These are phyloP conservation scores for Apiospora aurea DNA, from an alignment of 2,329 filamentous ascomycete genomes.

Conservation along the genomic window DNA sequence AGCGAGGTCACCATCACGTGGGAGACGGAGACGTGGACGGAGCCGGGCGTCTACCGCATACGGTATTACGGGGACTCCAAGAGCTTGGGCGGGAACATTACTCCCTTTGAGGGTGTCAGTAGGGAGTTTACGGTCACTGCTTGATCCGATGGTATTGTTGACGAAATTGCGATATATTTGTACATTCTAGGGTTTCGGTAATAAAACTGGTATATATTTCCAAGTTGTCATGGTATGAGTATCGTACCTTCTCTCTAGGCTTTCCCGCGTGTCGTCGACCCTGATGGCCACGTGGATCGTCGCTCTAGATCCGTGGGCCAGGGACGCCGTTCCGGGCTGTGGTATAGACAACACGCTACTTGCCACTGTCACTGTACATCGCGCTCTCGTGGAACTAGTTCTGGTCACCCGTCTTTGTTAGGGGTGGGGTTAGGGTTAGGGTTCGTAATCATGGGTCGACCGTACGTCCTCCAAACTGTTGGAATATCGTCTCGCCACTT, in stretches of 20 bases:
- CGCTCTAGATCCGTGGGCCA: too few relatives aligned
- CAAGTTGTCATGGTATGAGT: neutral
- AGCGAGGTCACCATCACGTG: constrained; percentile 80
- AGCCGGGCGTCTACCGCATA: constrained; percentile 73
- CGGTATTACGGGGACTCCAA: constrained; percentile 85
- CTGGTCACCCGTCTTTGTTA: too few relatives aligned
- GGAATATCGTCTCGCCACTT: too few relatives aligned
- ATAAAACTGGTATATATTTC: neutral
- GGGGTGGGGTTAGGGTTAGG: too few relatives aligned
- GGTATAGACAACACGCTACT: too few relatives aligned
- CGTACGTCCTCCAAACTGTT: too few relatives aligned
- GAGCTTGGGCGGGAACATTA: constrained; percentile 66
- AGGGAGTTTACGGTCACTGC: constrained; percentile 51
- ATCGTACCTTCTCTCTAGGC: neutral
- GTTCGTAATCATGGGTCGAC: too few relatives aligned
- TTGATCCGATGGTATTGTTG: neutral
- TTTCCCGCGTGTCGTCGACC: neutral
- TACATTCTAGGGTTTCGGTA: too few relatives aligned
- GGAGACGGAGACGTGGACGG: constrained; percentile 71
- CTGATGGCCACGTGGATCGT: too few relatives aligned
- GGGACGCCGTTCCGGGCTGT: too few relatives aligned
- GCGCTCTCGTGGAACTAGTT: too few relatives aligned
- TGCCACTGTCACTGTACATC: too few relatives aligned
- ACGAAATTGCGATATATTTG: neutral
- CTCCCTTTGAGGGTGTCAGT: constrained; percentile 73